Percentiles rank a stretch among this genome's conserved stretches.
These are phyloP conservation scores for Leccinum obscurum DNA, from an alignment of 768 basidiomycete species.

Conservation along the genomic window DNA sequence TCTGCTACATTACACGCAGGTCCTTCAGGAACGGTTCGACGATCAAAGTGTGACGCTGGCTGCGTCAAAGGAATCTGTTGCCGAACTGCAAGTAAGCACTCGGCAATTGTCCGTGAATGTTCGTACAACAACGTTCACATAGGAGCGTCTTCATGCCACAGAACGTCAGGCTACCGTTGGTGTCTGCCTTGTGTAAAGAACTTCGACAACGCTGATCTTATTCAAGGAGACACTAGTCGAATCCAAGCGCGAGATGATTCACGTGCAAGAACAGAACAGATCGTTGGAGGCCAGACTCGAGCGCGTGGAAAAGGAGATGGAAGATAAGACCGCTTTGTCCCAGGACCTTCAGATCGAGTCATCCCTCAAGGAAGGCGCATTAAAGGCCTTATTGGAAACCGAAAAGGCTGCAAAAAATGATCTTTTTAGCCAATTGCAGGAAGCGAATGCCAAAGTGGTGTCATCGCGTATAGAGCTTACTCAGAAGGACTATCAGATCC, in stretches of 20 bases:
- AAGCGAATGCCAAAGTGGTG: conserved; percentile 21
- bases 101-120: not conserved
- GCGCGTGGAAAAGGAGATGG: conserved; percentile 6
- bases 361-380: conserved; percentile 29
- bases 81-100: conserved; percentile 47
- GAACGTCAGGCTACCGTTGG: conserved; percentile 22
- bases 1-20: conserved; percentile 27
- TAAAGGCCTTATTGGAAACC: conserved; percentile 23
- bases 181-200: not conserved
- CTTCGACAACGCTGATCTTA: not conserved
- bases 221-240: conserved; percentile 19
- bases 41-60: conserved; percentile 53
- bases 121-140: not conserved
- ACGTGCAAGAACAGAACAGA: conserved; percentile 25
- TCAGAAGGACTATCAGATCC: conserved; percentile 18
- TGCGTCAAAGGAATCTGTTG: conserved; percentile 53
- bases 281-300: conserved; percentile 18
- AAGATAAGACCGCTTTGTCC: conserved; percentile 13
- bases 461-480: conserved; percentile 24
- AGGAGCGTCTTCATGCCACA: conserved; percentile 27
- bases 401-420: conserved; percentile 26
- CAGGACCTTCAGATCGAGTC: conserved; percentile 22
- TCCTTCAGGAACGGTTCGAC: conserved; percentile 61
- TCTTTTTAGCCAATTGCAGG: conserved; percentile 17
- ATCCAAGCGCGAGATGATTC: conserved; percentile 17